Evolutionary conservation across 176 grass and related monocot species (phyloP), one percentile per base, ranked within the genome.

Genomic region (Musa acuminata): DNA sequence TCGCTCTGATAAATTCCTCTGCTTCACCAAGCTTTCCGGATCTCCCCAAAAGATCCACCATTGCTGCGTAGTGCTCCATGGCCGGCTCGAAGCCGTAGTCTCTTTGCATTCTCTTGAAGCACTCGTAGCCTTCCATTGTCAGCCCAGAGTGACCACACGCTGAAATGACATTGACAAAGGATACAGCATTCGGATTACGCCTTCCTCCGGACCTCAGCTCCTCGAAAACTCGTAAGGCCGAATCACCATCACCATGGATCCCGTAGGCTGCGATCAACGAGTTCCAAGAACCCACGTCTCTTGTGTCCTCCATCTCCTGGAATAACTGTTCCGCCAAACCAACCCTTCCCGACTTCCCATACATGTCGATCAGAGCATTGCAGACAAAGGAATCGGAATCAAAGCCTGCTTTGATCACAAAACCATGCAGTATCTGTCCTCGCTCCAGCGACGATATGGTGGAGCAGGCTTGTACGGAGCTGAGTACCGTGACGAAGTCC

Each of bases 211-310:
- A 43, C 60, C 62, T 78, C 21, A 92, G 82, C 52, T 83, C 73
- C 13, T 75, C 11, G 66, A 89, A 92, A 75, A 80, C 52, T 20
- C 50, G 69, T 64, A 92, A 70, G 82, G 86, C 84, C 14, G 77
- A 89, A 25, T 58, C n/a, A 11, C 87, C 87, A 75, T 87, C 77
- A 29, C 90, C 87, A 53, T 89, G 84, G 35, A 87, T 87, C 10
- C 84, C 84, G 78, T 92, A 89, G 49, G 80, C 74, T 64, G 83
- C 74, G 71, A 89, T 92, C 57, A 92, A 78, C 13, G 90, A 89
- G 80, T 89, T 92, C 90, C 90, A 89, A 16, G 90, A 92, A 60
- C 83, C 82, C 53, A 87, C 20, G 77, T 92, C 90, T 70, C 86
- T 87, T n/a, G 26, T 12, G 70, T 81, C 80, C 82, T 81, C 80